Base-by-base conservation (phyloP, 2,329 filamentous ascomycete species). In the Pyrenochaeta sp. region DNA sequence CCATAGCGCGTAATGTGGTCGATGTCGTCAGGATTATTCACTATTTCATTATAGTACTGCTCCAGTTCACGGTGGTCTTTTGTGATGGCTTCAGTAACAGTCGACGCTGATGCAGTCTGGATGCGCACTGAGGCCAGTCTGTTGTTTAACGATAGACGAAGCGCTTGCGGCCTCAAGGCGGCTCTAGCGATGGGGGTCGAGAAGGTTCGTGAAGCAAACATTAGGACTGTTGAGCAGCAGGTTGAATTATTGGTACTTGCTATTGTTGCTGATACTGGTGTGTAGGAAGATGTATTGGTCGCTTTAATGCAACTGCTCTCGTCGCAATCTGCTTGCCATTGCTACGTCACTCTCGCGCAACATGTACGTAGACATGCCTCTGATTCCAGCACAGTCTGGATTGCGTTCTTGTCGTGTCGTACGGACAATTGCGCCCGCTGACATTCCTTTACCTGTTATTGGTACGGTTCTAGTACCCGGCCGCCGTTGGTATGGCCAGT, bases 1-100 rank as follows among this genome's bases (percentile, higher is more conserved):
- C 82, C 79, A 57, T 76, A 84, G 12, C 80, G 77, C 5, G 72
- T 74, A 52, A 80, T 77, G 27, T 80, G 75, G 32, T 83, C 82
- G 32, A 67, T 64, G 50, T 83, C 78, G 15, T 55, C 39, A 1
- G 59, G 57, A n/a, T 64, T 52, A 40, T 77, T 74, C 56, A 81
- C 60, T 36, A 84, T 75, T 15, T 78, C 77, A 19, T 80, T 70
- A 66, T 83, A 83, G 61, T 78, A 80, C 2, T 73, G 59, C 53
- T 80, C 74, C 25, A 83, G 66, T 37, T 79, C 71, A 13, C 71
- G 70, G 54, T 83, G 80, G 61, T 83, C 81, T 19, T 63, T 56
- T 44, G 72, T 76, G 60, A 83, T 80, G 4, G 69, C 66, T 24
- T 81, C 77, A 25, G 75, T 74, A 52, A 75, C 63, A n/a, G 64